These are phyloP conservation scores for Aspergillus cejpii DNA, from an alignment of 2,329 filamentous ascomycete species.

Conservation along the genomic window DNA sequence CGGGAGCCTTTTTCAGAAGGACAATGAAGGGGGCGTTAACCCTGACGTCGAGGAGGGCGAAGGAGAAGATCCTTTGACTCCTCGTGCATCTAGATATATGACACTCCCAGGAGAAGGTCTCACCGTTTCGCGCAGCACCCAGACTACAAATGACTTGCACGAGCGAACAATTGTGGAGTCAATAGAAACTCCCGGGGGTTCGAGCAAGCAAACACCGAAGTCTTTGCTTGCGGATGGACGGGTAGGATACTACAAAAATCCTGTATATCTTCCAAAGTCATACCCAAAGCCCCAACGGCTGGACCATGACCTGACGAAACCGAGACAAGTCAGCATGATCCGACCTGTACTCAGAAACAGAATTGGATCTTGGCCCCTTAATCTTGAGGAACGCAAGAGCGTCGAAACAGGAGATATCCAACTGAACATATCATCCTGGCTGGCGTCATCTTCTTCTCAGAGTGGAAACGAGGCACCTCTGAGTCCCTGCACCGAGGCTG, in stretches of 20 bases:
- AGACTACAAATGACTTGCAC: background rate
- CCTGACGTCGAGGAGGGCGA: no score
- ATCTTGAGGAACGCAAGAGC: background rate
- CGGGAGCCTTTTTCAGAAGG: no score
- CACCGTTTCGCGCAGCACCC: background rate
- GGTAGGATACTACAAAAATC: background rate
- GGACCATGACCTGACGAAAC: background rate
- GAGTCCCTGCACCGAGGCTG: background rate
- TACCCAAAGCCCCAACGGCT: background rate
- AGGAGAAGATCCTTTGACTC: no score
- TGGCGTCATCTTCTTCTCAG: background rate
- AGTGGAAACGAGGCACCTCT: background rate
- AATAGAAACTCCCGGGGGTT: background rate
- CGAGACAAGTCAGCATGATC: background rate
- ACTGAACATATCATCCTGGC: background rate
- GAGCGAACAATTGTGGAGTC: background rate
- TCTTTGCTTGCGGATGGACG: background rate
- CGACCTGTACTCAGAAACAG: background rate
- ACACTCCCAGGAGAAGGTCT: no score
- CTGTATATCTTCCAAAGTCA: background rate
- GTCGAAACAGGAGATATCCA: background rate
- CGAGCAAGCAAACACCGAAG: background rate
- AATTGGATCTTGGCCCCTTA: background rate
- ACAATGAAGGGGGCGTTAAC: no score
- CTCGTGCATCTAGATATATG: no score